Evolutionary conservation across 192 early-diverging fungal species (phyloP).

Genomic region (Obelidium mucronatum): DNA sequence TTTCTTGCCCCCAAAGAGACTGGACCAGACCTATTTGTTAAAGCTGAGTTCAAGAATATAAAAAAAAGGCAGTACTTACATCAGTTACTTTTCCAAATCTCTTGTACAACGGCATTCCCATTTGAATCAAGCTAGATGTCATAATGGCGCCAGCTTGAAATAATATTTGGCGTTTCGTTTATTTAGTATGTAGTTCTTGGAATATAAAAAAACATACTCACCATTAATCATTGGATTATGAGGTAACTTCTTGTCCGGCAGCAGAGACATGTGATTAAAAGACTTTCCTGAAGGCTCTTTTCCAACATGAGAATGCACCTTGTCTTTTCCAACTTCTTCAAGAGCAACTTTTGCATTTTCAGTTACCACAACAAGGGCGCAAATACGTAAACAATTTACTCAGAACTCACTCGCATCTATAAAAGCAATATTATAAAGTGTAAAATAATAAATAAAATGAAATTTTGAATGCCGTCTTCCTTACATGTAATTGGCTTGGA

Average conservation of each 20-base stretch:
- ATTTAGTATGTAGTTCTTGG: background rate
- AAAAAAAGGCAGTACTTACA: too few species aligned
- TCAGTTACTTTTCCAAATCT: constrained; percentile 31
- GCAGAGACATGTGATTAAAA: constrained; percentile 34
- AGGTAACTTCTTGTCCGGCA: constrained; percentile 28
- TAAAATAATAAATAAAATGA: too few species aligned
- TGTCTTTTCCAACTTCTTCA: constrained; percentile 22
- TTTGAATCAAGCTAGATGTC: constrained; percentile 37
- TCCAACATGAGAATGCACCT: constrained; percentile 36
- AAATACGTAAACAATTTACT: too few species aligned
- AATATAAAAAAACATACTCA: background rate
- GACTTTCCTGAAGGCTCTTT: constrained; percentile 33
- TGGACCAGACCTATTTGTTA: constrained; percentile 8
- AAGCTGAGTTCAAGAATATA: too few species aligned
- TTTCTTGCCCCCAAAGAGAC: constrained; percentile 20
- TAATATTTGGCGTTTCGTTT: background rate
- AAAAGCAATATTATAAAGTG: too few species aligned
- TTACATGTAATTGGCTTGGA: constrained; percentile 34
- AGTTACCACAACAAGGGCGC: too few species aligned
- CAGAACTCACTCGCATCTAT: too few species aligned
- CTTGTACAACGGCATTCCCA: constrained; percentile 31
- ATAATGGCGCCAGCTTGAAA: constrained; percentile 37
- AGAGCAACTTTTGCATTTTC: constrained; percentile 9
- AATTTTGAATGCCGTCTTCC: too few species aligned
- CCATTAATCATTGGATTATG: constrained; percentile 43